Conservation (phyloP, 495 filamentous ascomycete genomes). For the Daldinia concentrica region DNA sequence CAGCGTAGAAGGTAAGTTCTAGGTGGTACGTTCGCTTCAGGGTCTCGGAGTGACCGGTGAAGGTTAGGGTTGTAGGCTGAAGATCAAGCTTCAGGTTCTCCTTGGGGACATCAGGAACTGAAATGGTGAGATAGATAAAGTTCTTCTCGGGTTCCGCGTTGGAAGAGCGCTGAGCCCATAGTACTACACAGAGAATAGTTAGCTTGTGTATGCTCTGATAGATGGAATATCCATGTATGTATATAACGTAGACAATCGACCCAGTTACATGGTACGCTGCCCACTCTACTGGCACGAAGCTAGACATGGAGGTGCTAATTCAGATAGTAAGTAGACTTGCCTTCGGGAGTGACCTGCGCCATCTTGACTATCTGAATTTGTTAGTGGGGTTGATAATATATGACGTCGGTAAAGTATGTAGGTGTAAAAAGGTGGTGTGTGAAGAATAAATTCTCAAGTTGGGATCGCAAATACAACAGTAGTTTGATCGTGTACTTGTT, state of each 20-base stretch:
- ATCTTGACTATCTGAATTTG: constrained; percentile 28
- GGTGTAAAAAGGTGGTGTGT: not conserved
- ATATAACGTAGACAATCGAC: not conserved
- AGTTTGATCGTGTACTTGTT: constrained; percentile 3
- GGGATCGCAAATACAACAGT: not conserved
- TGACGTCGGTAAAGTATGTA: constrained; percentile 3
- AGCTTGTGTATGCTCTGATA: constrained; percentile 18
- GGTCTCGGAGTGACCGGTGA: constrained; percentile 80
- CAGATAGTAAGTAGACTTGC: constrained; percentile 21
- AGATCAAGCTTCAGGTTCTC: constrained; percentile 79
- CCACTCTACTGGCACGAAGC: not conserved
- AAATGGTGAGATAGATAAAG: constrained; percentile 90
- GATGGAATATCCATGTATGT: not conserved
- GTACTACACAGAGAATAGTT: constrained; percentile 65
- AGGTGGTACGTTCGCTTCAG: constrained; percentile 85
- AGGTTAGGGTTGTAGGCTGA: constrained; percentile 77
- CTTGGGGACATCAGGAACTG: constrained; percentile 78
- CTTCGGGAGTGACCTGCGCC: constrained; percentile 49
- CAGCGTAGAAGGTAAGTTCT: constrained; percentile 86
- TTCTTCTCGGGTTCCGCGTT: constrained; percentile 81
- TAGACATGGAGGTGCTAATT: not conserved
- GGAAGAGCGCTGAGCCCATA: constrained; percentile 97
- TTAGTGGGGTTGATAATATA: not conserved
- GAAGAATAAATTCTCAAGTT: not conserved
- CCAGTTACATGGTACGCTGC: not conserved